These are phyloP conservation scores for Fusarium foetens DNA, from an alignment of 2,329 filamentous ascomycete species.

Conservation along the genomic window DNA sequence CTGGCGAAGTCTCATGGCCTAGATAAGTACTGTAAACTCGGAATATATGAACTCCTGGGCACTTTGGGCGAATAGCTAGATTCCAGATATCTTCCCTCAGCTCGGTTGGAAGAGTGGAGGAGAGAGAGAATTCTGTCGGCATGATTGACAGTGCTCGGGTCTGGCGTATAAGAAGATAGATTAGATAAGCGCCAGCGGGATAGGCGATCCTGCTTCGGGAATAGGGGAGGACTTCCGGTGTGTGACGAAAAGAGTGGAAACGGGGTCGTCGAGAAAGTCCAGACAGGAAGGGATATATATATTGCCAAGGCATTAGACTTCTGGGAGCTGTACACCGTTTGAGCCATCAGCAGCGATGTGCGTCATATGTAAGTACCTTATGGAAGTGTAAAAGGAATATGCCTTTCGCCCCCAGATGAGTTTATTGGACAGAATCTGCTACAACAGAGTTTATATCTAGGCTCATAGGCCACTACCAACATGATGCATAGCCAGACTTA, in stretches of 20 bases:
- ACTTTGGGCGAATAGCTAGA: background rate
- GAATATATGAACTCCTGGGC: background rate
- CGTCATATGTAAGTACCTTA: background rate
- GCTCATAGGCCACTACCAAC: no score
- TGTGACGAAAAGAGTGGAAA: background rate
- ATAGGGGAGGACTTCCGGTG: background rate
- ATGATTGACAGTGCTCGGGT: background rate
- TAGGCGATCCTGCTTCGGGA: background rate
- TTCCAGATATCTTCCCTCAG: background rate
- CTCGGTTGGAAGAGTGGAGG: background rate
- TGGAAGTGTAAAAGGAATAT: background rate
- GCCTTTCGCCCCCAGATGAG: accelerated
- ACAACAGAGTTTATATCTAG: no score
- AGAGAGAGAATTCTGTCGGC: background rate
- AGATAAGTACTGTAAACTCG: background rate
- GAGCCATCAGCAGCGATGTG: accelerated
- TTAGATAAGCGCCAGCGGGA: background rate
- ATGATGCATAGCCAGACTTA: no score
- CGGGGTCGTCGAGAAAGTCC: background rate
- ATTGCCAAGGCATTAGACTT: background rate
- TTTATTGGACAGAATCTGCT: background rate
- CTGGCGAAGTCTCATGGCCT: no score
- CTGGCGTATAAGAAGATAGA: accelerated
- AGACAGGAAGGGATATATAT: background rate
- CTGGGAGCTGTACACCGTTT: background rate